Evolutionary conservation across 441 rosid species (phyloP).

Genomic region (Populus hybrid): DNA sequence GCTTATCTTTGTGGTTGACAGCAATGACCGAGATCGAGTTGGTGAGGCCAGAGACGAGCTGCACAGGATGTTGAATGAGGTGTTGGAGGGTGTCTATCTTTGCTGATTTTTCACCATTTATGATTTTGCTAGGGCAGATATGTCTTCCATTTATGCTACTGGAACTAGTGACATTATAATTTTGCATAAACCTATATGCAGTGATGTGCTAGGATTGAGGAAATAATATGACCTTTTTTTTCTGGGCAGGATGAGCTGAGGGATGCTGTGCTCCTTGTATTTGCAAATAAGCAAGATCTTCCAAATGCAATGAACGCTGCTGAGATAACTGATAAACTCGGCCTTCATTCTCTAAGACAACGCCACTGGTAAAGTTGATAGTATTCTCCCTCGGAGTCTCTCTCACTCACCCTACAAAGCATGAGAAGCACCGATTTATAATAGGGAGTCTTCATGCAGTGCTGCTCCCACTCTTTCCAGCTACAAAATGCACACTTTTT

Average conservation of each 20-base stretch:
- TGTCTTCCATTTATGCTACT: background rate
- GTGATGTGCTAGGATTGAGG: background rate
- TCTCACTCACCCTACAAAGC: background rate
- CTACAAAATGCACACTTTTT: background rate
- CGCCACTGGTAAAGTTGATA: background rate
- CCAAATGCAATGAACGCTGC: background rate
- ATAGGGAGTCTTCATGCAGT: background rate
- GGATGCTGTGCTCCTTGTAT: background rate
- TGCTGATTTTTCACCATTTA: background rate
- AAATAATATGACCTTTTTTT: background rate
- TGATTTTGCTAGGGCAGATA: background rate
- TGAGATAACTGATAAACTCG: background rate
- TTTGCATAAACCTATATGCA: background rate
- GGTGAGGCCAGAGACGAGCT: background rate
- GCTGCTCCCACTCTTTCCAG: background rate
- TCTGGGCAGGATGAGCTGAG: background rate
- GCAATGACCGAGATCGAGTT: background rate
- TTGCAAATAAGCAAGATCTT: background rate
- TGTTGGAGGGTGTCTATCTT: background rate
- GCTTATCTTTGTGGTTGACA: background rate
- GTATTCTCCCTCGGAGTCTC: background rate
- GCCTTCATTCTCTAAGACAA: background rate
- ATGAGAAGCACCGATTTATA: background rate
- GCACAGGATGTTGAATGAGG: slow-evolving; percentile 2
- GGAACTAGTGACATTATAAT: background rate